Evolutionary conservation across 345 rosid genomes (phyloP).

Genomic region (Populus tremula): DNA sequence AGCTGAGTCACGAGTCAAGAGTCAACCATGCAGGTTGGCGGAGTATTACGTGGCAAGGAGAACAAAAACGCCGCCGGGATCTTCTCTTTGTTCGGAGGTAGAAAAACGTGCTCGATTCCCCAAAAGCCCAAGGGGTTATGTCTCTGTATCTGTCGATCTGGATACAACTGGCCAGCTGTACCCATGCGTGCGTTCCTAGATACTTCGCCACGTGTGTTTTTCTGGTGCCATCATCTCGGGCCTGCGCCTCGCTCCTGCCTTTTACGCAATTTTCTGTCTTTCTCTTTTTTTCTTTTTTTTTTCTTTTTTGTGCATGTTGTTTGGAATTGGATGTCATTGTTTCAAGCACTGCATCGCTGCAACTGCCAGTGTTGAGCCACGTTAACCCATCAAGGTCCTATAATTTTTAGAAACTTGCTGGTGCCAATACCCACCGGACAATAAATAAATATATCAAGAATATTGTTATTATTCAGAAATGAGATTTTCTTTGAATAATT

Average conservation of each 20-base stretch:
- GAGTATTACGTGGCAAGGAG: not conserved
- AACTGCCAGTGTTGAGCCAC: too few species aligned
- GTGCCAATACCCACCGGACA: too few species aligned
- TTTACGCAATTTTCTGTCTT: too few species aligned
- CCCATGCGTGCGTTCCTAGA: not conserved
- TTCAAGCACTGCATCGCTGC: too few species aligned
- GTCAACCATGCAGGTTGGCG: not conserved
- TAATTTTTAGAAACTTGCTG: too few species aligned
- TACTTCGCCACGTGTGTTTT: not conserved
- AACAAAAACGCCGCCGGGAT: slow-evolving; percentile 18
- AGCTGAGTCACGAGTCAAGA: not conserved
- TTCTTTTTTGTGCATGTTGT: too few species aligned
- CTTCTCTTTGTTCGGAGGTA: not conserved
- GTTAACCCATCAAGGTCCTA: too few species aligned
- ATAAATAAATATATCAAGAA: too few species aligned
- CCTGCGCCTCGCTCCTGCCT: not conserved
- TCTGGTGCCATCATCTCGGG: not conserved
- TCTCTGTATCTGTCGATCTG: not conserved
- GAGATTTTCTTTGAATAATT: too few species aligned
- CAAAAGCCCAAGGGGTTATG: not conserved
- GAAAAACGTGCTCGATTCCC: not conserved
- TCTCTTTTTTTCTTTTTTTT: too few species aligned
- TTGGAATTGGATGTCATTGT: too few species aligned
- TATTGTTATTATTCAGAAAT: too few species aligned
- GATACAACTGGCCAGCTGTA: slow-evolving; percentile 15